Base-by-base conservation (phyloP, 1,284 basidiomycete genomes). In the Polyporus tsugae region DNA sequence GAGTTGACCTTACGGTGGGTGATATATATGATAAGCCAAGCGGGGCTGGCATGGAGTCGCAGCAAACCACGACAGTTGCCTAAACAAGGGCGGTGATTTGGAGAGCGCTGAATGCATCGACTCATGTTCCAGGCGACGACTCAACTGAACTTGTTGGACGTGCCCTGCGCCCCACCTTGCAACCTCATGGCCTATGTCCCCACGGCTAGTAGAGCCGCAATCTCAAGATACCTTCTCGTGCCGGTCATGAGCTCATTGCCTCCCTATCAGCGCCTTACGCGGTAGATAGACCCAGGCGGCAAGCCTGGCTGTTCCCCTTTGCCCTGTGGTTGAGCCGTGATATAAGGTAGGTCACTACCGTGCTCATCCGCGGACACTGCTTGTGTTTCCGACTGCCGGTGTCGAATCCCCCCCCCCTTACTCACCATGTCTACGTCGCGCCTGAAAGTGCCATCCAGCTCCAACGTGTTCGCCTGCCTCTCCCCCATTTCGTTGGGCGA, bases 241-340 rank as follows among this genome's bases (percentile, higher is more conserved):
- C 58, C 55, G 42, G 61, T 41, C 69, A 67, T 70, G 69, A 63
- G 53, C 58, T 57, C 55, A 60, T 62, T 64, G 65, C 61, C 69
- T 69, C 67, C 22, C 22, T 25, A 67, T 69, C 69, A 65, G 41
- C 46, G 58, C 68, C 62, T 62, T 60, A 59, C 36, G 64, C 61
- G 64, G 58, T 60, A 46, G 62, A 66, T 36, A 64, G 38, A 49
- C 69, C 64, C 60, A 60, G 59, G 62, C 67, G 67, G 64, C 71
- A 67, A 62, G 67, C 60, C 64, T 59, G 35, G 35, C 38, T 35
- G 61, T 62, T 73, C 70, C 72, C 72, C 72, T 73, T 46, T 73
- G 72, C 72, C 72, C 72, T 69, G 70, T 69, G 46, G 59, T 64
- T 25, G 58, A 41, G 61, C 10, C n/a, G 19, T 41, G 65, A 67